A percentile compares a stretch with the other conserved stretches of the same genome.
Conservation (phyloP, 441 rosid genomes). For the Gossypium gossypioides region DNA sequence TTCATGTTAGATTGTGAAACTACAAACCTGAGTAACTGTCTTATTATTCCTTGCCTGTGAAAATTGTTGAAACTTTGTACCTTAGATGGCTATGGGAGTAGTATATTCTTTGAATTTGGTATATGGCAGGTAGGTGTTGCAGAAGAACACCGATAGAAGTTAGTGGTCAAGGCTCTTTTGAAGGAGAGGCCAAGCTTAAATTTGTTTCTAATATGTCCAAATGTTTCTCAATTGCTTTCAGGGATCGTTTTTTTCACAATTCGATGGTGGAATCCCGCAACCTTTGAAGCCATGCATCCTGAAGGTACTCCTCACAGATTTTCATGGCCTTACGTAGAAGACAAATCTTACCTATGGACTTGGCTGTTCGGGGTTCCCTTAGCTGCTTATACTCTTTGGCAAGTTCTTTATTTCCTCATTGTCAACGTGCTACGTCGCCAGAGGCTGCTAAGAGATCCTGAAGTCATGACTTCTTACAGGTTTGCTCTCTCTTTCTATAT, state of each 20-base stretch:
- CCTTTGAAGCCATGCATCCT: constrained; percentile 88
- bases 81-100: not conserved
- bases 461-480: constrained; percentile 99
- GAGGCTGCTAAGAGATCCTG: constrained; percentile 86
- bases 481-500: constrained; percentile 10
- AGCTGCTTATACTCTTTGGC: constrained; percentile 82
- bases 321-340: constrained; percentile 91
- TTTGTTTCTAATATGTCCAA: not conserved
- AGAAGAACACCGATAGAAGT: not conserved
- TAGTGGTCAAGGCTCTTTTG: not conserved
- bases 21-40: not conserved
- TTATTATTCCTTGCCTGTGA: not conserved
- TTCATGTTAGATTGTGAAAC: not conserved
- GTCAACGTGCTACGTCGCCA: constrained; percentile 87
- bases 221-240: constrained; percentile 21
- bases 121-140: not conserved
- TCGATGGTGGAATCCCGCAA: constrained; percentile 94
- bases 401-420: constrained; percentile 73
- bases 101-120: not conserved
- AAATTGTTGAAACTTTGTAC: not conserved
- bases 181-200: not conserved
- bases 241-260: constrained; percentile 90
- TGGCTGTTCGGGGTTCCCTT: constrained; percentile 87
- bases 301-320: constrained; percentile 51
- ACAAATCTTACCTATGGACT: constrained; percentile 56